Conservation (phyloP, 371 early-diverging fungal genomes). For the Neoconidiobolus thromboides region DNA sequence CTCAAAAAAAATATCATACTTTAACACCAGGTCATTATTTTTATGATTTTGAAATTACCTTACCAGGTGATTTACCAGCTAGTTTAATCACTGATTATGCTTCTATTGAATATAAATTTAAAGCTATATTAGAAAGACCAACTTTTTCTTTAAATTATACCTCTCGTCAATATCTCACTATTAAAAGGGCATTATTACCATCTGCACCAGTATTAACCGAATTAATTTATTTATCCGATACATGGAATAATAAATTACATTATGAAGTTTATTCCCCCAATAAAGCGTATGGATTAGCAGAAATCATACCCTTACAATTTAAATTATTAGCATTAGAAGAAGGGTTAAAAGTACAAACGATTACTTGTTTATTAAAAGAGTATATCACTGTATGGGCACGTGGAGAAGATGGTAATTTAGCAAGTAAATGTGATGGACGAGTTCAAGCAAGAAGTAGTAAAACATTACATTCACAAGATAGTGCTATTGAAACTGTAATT, state of each 20-base stretch:
- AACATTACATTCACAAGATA: neutral
- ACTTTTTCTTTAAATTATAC: constrained; percentile 7
- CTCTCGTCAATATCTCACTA: neutral
- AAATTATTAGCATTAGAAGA: constrained; percentile 1
- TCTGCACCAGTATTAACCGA: neutral
- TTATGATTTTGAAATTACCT: constrained; percentile 6
- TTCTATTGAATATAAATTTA: constrained; percentile 3
- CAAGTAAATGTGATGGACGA: constrained; percentile 3
- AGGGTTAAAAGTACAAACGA: neutral
- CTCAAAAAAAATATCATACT: neutral
- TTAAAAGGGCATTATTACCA: constrained; percentile 5
- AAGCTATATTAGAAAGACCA: constrained; percentile 5
- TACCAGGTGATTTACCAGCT: constrained; percentile 7
- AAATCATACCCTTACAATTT: constrained; percentile 7
- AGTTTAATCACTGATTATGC: constrained; percentile 2
- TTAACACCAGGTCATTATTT: constrained; percentile 4
- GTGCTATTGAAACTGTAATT: neutral
- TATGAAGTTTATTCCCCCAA: constrained; percentile 7
- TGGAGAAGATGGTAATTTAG: neutral
- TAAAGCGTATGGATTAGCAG: constrained; percentile 7
- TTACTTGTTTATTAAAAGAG: constrained; percentile 6
- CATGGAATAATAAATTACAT: constrained; percentile 7
- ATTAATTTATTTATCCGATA: constrained; percentile 3
- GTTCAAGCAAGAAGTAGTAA: neutral
- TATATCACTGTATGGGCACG: constrained; percentile 1